Percentiles rank a stretch among this genome's conserved stretches.
These are phyloP conservation scores for Diaporthe sp. DNA, from an alignment of 2,329 filamentous ascomycete species.

Conservation along the genomic window DNA sequence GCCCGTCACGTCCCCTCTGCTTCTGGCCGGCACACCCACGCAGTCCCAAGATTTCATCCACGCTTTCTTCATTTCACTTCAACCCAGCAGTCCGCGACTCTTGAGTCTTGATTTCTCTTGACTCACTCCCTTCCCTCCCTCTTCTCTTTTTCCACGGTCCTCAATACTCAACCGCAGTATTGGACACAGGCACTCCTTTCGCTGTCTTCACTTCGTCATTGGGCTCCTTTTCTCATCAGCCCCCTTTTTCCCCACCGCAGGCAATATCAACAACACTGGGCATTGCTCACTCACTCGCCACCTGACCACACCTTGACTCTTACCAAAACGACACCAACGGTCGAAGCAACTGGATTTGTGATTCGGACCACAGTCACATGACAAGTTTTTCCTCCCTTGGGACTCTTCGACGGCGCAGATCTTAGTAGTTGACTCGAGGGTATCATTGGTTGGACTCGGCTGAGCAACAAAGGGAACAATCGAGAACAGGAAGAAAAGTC, in stretches of 20 bases:
- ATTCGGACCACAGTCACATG: slow-evolving; percentile 17
- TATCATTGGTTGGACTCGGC: not conserved
- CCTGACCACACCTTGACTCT: not conserved
- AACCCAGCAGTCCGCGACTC: slow-evolving; percentile 29
- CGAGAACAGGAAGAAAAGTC: slow-evolving; percentile 7
- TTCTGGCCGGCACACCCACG: not conserved
- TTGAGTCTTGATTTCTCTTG: not conserved
- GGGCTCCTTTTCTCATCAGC: slow-evolving; percentile 28
- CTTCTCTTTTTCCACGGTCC: slow-evolving; percentile 29
- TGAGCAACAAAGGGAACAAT: slow-evolving; percentile 15
- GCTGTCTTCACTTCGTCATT: not conserved
- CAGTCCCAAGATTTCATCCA: slow-evolving; percentile 28
- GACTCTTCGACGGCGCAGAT: not conserved
- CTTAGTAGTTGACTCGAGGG: not conserved
- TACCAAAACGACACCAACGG: not conserved
- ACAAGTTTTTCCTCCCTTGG: slow-evolving; percentile 1
- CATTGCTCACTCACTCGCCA: slow-evolving; percentile 13
- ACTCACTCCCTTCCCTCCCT: slow-evolving; percentile 22
- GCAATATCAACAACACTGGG: not conserved
- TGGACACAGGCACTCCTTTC: slow-evolving; percentile 21
- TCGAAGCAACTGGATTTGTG: slow-evolving; percentile 29
- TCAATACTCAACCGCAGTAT: slow-evolving; percentile 20
- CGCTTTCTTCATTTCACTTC: slow-evolving; percentile 12
- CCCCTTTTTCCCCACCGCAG: slow-evolving; percentile 7
- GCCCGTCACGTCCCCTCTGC: slow-evolving; percentile 25